Percentiles rank a stretch among this genome's conserved stretches.
Evolutionary conservation across 306 rosid species (phyloP).

Genomic region (Gillenia trifoliata): DNA sequence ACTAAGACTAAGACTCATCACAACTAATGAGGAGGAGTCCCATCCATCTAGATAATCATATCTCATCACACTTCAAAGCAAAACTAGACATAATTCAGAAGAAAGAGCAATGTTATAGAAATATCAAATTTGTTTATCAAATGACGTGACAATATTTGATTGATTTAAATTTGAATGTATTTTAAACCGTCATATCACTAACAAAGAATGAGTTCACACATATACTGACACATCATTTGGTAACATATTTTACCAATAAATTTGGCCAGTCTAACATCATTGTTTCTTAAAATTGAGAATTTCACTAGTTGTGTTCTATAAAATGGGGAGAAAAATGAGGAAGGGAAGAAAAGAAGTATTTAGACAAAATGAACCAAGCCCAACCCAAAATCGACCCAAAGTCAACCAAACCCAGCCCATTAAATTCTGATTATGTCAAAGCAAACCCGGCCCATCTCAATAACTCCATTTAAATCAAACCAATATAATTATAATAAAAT

Average conservation of each 20-base stretch:
- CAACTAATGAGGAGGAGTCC: neutral
- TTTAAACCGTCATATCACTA: no score
- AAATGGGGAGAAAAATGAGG: neutral
- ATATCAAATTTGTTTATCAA: no score
- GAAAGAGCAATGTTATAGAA: neutral
- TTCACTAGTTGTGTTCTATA: neutral
- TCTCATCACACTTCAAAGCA: neutral
- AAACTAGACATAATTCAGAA: neutral
- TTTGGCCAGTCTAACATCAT: neutral
- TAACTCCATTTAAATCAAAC: no score
- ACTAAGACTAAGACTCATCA: neutral
- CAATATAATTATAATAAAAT: no score
- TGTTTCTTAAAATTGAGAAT: neutral
- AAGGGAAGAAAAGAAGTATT: neutral
- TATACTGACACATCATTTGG: neutral
- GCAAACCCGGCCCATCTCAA: neutral
- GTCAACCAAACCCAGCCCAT: neutral
- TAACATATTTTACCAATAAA: neutral
- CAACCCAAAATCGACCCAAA: neutral
- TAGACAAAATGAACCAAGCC: neutral
- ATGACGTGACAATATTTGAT: neutral
- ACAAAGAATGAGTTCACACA: no score
- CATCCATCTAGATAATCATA: no score
- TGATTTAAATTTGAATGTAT: neutral
- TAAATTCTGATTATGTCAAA: neutral